Conservation (phyloP, 2,329 filamentous ascomycete genomes). For the Purpureocillium takamizusanense region DNA sequence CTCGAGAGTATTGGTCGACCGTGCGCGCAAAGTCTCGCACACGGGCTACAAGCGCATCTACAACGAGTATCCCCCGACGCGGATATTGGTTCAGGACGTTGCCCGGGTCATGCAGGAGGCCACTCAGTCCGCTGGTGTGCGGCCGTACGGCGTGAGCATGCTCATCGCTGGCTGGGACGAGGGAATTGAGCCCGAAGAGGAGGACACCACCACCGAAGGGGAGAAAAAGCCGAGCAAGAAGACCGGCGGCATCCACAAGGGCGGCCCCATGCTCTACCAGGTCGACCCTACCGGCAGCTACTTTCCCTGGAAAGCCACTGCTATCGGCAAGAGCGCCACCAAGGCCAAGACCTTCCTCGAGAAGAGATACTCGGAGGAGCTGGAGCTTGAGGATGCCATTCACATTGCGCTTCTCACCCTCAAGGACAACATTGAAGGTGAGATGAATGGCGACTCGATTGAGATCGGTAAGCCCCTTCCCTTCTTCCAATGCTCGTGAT, state of each 20-base stretch:
- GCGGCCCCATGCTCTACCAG: constrained; percentile 95
- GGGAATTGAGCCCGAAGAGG: constrained; percentile 77
- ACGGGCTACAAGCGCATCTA: constrained; percentile 99
- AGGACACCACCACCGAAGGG: constrained; percentile 37
- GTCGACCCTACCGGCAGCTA: constrained; percentile 98
- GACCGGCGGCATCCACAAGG: constrained; percentile 92
- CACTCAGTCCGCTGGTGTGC: constrained; percentile 93
- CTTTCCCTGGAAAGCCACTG: constrained; percentile 98
- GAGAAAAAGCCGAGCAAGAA: constrained; percentile 70
- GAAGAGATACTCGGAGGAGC: constrained; percentile 95
- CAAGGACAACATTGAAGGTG: constrained; percentile 98
- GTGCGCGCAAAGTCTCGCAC: constrained; percentile 95
- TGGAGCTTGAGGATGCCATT: constrained; percentile 96
- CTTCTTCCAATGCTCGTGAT: constrained; percentile 1
- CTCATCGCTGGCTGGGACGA: constrained; percentile 97
- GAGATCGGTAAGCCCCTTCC: constrained; percentile 67
- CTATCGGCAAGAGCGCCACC: constrained; percentile 96
- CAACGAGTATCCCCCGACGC: constrained; percentile 98
- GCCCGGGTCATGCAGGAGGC: constrained; percentile 98
- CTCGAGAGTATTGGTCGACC: constrained; percentile 95
- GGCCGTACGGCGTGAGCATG: constrained; percentile 92
- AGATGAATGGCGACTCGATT: constrained; percentile 98
- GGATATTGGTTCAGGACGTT: constrained; percentile 98
- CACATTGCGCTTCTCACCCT: constrained; percentile 95
- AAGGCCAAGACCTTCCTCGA: constrained; percentile 98